Percentiles rank a stretch among this genome's conserved stretches.
Evolutionary conservation across 1,139 yeast species (phyloP).

Genomic region (Candida sp.): DNA sequence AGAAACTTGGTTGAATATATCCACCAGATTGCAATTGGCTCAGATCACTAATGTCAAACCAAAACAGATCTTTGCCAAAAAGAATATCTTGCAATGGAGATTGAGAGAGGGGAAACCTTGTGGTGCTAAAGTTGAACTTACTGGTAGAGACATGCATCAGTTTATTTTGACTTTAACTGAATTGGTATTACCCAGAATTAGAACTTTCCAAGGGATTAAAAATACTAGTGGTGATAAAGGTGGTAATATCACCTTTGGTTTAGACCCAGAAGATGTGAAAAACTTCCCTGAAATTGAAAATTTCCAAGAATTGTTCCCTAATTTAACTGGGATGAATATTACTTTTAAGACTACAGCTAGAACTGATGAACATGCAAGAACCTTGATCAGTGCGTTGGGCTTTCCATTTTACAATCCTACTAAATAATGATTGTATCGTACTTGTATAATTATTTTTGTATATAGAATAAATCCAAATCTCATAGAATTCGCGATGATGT

Average conservation of each 20-base stretch:
- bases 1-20: conserved; percentile 70
- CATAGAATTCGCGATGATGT: not conserved
- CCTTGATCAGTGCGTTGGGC: conserved; percentile 78
- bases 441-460: conserved; percentile 2
- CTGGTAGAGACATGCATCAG: conserved; percentile 83
- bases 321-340: conserved; percentile 81
- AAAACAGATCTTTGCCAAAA: conserved; percentile 64
- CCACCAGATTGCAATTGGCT: conserved; percentile 79
- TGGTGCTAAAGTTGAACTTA: conserved; percentile 83
- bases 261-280: conserved; percentile 72
- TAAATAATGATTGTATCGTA: not conserved
- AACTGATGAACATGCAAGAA: conserved; percentile 89
- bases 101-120: conserved; percentile 85
- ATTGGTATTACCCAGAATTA: conserved; percentile 87
- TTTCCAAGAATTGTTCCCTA: conserved; percentile 88
- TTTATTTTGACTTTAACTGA: conserved; percentile 85
- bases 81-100: conserved; percentile 85
- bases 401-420: conserved; percentile 54
- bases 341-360: conserved; percentile 88
- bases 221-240: conserved; percentile 76
- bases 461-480: not conserved
- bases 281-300: conserved; percentile 92
- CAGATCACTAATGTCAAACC: conserved; percentile 94
- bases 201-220: conserved; percentile 80
- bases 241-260: conserved; percentile 87